phyloP scores from a whole-genome alignment of 179 eudicot species.

The Corrigiola litoralis region DNA sequence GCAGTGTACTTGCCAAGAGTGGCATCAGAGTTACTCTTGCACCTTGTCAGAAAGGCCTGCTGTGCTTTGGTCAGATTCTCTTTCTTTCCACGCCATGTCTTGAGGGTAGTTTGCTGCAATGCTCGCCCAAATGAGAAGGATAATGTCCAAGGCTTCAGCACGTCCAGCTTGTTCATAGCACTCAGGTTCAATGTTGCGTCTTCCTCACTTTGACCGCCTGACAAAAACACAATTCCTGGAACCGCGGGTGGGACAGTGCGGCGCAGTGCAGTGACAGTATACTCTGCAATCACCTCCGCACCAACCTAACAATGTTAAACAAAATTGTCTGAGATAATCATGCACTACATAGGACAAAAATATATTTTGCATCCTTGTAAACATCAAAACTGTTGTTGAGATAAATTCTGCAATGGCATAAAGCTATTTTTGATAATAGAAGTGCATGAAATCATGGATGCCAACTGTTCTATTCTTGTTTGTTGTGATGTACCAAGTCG shows the following conservation, averaged over 20 bases:
- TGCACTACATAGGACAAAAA: too few species aligned
- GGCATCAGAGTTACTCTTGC: conserved; percentile 82
- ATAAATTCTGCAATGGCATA: too few species aligned
- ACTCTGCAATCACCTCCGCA: conserved; percentile 71
- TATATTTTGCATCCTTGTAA: too few species aligned
- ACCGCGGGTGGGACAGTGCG: conserved; percentile 92
- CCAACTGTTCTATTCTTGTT: too few species aligned
- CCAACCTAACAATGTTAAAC: conserved; percentile 40
- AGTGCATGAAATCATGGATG: too few species aligned
- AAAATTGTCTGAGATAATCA: neutral
- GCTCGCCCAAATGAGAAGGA: conserved; percentile 92
- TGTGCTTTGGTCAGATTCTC: conserved; percentile 74
- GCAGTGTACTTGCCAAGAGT: conserved; percentile 63
- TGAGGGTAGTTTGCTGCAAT: conserved; percentile 76
- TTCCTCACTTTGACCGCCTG: conserved; percentile 91
- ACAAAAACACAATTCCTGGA: conserved; percentile 79
- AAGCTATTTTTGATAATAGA: too few species aligned
- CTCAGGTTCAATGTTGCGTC: conserved; percentile 68
- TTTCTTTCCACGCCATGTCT: conserved; percentile 77
- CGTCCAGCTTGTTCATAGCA: conserved; percentile 67
- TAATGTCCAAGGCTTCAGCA: conserved; percentile 79
- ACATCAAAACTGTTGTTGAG: too few species aligned
- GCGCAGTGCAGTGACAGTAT: conserved; percentile 68
- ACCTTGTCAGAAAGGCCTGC: conserved; percentile 51
- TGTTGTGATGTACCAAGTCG: too few species aligned